phyloP scores from a whole-genome alignment of 2,329 filamentous ascomycete species.

The Dothiorella sarmentorum region DNA sequence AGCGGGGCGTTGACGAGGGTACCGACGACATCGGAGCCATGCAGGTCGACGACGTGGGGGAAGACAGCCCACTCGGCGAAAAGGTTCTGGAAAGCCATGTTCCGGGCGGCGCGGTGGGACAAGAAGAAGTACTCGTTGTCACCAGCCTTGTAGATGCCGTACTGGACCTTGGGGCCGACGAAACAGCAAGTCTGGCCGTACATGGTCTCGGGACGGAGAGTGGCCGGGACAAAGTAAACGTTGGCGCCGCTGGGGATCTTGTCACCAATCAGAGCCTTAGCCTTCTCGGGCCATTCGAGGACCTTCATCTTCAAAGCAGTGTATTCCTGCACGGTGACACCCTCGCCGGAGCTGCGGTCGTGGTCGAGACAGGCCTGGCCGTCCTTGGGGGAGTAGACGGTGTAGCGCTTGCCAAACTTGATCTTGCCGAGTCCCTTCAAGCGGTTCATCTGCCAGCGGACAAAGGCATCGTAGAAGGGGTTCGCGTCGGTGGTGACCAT shows the following conservation, averaged over 20 bases:
- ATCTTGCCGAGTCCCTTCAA: slow-evolving; percentile 88
- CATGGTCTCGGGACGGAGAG: slow-evolving; percentile 94
- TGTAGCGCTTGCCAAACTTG: slow-evolving; percentile 89
- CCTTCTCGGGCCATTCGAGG: slow-evolving; percentile 79
- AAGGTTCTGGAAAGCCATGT: slow-evolving; percentile 93
- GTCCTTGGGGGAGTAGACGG: slow-evolving; percentile 87
- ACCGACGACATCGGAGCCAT: slow-evolving; percentile 78
- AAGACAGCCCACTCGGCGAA: slow-evolving; percentile 74
- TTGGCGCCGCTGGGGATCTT: slow-evolving; percentile 76
- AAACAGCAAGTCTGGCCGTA: slow-evolving; percentile 97
- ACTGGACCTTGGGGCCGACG: slow-evolving; percentile 82
- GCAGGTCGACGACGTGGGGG: slow-evolving; percentile 69
- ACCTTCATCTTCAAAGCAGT: slow-evolving; percentile 88
- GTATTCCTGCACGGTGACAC: slow-evolving; percentile 84
- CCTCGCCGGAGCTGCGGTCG: slow-evolving; percentile 77
- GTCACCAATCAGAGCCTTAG: slow-evolving; percentile 66
- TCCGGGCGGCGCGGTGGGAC: slow-evolving; percentile 78
- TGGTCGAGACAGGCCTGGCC: slow-evolving; percentile 86
- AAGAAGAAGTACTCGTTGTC: slow-evolving; percentile 73
- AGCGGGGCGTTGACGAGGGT: slow-evolving; percentile 88
- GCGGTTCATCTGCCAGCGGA: slow-evolving; percentile 95
- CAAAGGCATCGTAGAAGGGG: slow-evolving; percentile 92
- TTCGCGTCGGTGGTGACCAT: slow-evolving; percentile 96
- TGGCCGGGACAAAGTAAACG: slow-evolving; percentile 88
- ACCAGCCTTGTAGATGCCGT: slow-evolving; percentile 76